A percentile compares a stretch with the other conserved stretches of the same genome.
Conservation (phyloP, 2,329 filamentous ascomycete genomes). For the Cordyceps militaris region DNA sequence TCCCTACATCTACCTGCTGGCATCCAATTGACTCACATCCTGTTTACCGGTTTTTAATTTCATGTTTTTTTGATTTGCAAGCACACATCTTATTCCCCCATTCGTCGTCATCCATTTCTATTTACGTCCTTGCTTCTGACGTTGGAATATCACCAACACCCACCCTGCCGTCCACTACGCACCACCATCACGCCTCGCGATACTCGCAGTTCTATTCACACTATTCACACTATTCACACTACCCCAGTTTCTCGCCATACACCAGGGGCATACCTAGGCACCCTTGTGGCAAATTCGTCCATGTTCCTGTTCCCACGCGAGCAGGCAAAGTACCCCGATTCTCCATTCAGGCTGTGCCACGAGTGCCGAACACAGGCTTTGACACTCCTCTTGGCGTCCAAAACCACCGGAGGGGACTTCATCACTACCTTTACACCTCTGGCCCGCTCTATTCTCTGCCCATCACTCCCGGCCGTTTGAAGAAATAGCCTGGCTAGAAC, state of each 20-base stretch:
- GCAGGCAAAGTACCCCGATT: background rate
- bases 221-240: too few relatives aligned
- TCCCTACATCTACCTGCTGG: background rate
- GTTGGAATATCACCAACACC: background rate
- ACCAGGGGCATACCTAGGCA: background rate
- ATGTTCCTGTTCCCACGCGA: background rate
- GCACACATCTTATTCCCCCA: background rate
- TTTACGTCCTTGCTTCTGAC: background rate
- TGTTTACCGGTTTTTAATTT: background rate
- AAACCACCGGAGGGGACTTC: background rate
- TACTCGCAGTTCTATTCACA: background rate
- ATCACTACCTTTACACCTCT: background rate
- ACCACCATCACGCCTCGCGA: background rate
- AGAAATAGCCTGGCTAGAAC: background rate
- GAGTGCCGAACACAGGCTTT: background rate
- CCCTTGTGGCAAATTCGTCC: conserved; percentile 9
- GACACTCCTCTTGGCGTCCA: background rate
- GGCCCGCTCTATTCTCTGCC: background rate
- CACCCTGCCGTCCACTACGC: background rate
- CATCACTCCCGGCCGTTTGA: background rate
- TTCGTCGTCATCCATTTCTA: conserved; percentile 2
- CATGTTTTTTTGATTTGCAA: background rate
- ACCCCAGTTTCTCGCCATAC: background rate
- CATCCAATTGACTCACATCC: conserved; percentile 7
- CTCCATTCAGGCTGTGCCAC: background rate